Evolutionary conservation across 2,329 filamentous ascomycete species (phyloP), one percentile per base, ranked within the genome.

Genomic region (Ophiocordyceps camponoti-leonardi): DNA sequence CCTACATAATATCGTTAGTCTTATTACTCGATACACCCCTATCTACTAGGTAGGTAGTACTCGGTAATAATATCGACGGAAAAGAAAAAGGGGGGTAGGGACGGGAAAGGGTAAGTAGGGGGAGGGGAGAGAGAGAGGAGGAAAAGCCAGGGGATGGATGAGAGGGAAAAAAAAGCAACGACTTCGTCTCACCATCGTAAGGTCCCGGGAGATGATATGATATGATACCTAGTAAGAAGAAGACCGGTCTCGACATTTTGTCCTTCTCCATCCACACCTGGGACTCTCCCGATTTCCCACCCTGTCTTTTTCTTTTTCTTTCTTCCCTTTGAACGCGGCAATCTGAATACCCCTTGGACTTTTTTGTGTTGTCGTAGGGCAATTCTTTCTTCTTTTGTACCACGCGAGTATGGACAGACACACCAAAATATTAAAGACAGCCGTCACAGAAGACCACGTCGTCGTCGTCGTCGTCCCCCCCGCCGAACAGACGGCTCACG

Each of bases 401-500:
- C 23, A 26, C 23, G 23, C 23, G 23, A 26, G 23, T 8, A n/a
- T n/a, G n/a, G n/a, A n/a, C n/a, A n/a, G n/a, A n/a, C n/a, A n/a
- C n/a, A n/a, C n/a, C n/a, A n/a, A n/a, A n/a, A n/a, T n/a, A n/a
- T n/a, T n/a, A n/a, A n/a, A n/a, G n/a, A n/a, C n/a, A n/a, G n/a
- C n/a, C n/a, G n/a, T n/a, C n/a, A n/a, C n/a, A n/a, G n/a, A n/a
- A n/a, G n/a, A n/a, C n/a, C n/a, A n/a, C n/a, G n/a, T n/a, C n/a
- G n/a, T n/a, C n/a, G n/a, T n/a, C n/a, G n/a, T n/a, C n/a, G n/a
- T n/a, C 23, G 5, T 8, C 23, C 23, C 23, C 23, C 23, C 23
- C 23, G 4, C 23, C 48, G 22, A 51, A 48, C 28, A 54, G 66
- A 45, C 58, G 58, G 20, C 45, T 56, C 57, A 62, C 47, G 48